Evolutionary conservation across 1,284 basidiomycete species (phyloP).

Genomic region (Malassezia japonica): DNA sequence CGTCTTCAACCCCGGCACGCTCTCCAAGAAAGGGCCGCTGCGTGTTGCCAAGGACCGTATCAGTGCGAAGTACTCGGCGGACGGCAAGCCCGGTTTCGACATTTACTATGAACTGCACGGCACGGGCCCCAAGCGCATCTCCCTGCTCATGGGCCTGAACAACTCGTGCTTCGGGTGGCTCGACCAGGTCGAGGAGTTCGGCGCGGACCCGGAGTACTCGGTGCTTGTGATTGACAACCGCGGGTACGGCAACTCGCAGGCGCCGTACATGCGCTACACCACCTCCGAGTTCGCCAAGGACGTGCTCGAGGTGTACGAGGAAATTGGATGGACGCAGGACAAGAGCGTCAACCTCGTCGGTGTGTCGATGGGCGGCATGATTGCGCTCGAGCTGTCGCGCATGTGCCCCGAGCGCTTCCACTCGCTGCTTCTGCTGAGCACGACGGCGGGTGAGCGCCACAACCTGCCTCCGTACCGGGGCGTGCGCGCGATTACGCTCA

Average conservation of each 20-base stretch:
- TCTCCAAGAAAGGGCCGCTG: conserved; percentile 19
- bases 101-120: conserved; percentile 48
- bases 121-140: conserved; percentile 26
- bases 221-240: conserved; percentile 76
- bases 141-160: conserved; percentile 49
- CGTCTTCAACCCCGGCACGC: conserved; percentile 39
- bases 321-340: conserved; percentile 61
- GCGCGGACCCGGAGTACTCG: conserved; percentile 50
- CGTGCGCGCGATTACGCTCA: conserved; percentile 48
- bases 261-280: conserved; percentile 51
- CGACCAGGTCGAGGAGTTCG: conserved; percentile 47
- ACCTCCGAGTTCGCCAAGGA: conserved; percentile 73
- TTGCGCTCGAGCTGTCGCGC: conserved; percentile 52
- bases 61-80: conserved; percentile 9
- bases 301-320: conserved; percentile 57
- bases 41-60: conserved; percentile 23
- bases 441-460: conserved; percentile 26
- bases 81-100: conserved; percentile 24
- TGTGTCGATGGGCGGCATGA: conserved; percentile 75
- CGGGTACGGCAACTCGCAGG: conserved; percentile 68
- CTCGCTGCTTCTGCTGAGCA: conserved; percentile 34
- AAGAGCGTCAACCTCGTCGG: conserved; percentile 65
- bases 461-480: conserved; percentile 22
- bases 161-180: conserved; percentile 49
- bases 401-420: conserved; percentile 20